Percentiles rank a stretch among this genome's conserved stretches.
Conservation (phyloP, 495 filamentous ascomycete genomes). For the Thermochaetoides thermophila region DNA sequence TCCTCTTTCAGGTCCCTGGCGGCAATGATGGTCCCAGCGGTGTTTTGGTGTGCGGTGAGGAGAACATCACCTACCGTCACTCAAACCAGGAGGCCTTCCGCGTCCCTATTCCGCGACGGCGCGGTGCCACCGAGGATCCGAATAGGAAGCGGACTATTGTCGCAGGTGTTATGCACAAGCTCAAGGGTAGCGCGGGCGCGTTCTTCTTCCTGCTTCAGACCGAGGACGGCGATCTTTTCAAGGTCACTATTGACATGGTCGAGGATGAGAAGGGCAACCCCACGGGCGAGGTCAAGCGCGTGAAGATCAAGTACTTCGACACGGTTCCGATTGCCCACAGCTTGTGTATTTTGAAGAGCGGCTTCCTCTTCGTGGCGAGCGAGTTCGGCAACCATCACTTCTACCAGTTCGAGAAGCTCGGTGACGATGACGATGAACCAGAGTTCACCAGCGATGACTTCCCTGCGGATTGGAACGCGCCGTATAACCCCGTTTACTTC, state of each 20-base stretch:
- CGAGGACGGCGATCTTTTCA: constrained; percentile 95
- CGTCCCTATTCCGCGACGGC: constrained; percentile 74
- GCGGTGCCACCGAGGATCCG: constrained; percentile 80
- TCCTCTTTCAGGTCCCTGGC: constrained; percentile 91
- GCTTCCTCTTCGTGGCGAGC: constrained; percentile 84
- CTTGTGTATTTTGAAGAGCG: constrained; percentile 86
- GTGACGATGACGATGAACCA: constrained; percentile 84
- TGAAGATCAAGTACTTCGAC: constrained; percentile 97
- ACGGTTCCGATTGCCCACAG: constrained; percentile 79
- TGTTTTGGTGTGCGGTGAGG: constrained; percentile 86
- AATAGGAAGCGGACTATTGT: constrained; percentile 75
- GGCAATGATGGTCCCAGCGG: constrained; percentile 88
- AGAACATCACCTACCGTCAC: constrained; percentile 87
- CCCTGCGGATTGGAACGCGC: constrained; percentile 52
- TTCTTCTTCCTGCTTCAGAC: constrained; percentile 96
- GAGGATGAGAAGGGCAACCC: constrained; percentile 65
- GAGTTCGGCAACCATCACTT: constrained; percentile 90
- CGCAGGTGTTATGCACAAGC: constrained; percentile 89
- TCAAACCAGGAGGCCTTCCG: constrained; percentile 81
- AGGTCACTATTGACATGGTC: constrained; percentile 81
- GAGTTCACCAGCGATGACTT: constrained; percentile 75
- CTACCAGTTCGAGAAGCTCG: constrained; percentile 94
- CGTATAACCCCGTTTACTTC: constrained; percentile 70
- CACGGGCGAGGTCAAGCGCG: constrained; percentile 60
- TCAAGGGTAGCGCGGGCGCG: constrained; percentile 62